Evolutionary conservation across 169 alveolate species (phyloP), one percentile per base, ranked within the genome.

Genomic region (Plasmodium fragile): DNA sequence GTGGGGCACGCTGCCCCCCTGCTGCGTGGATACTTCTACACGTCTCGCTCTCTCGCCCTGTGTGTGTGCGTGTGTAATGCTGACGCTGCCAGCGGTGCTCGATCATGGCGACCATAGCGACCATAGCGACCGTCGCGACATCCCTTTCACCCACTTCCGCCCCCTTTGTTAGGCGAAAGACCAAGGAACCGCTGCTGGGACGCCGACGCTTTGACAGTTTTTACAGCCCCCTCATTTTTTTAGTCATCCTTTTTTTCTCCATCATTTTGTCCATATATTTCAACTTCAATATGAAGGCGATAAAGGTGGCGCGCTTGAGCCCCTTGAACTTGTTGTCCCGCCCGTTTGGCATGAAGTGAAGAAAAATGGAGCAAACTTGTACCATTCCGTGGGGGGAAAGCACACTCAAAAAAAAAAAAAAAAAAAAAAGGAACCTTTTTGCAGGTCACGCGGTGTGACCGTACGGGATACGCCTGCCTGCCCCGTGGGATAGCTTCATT

Each of bases 131-230:
- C n/a, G n/a, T 41, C 34, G 25, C 22, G 10, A 39, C 45, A 39
- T 39, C 5, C 22, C 75, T 22, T 7, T 3, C 36, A 65, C 75
- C 36, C 36, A 16, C 75, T 65, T 11, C 36, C 34, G 0, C 36
- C 41, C 75, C 75, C 8, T 18, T 25, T 65, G 18, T 34, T 53
- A 85, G 93, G 84, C 41, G 93, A 8, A 85, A 85, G 79, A 85
- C 93, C 7, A 77, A 75, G 55, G 93, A 85, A 85, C 84, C 93
- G 30, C 32, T 52, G 8, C 36, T 52, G 36, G 84, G 79, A 4
- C 85, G 80, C 30, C 78, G 55, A 36, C 83, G 93, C 77, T 85
- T 85, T 22, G 93, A 85, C 81, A 85, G 93, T 22, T 85, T 85
- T 85, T 85, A 69, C 45, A 73, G 93, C 32, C 93, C 93, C 10